These are phyloP conservation scores for Xylariales sp. DNA, from an alignment of 2,329 filamentous ascomycete genomes.

Conservation along the genomic window DNA sequence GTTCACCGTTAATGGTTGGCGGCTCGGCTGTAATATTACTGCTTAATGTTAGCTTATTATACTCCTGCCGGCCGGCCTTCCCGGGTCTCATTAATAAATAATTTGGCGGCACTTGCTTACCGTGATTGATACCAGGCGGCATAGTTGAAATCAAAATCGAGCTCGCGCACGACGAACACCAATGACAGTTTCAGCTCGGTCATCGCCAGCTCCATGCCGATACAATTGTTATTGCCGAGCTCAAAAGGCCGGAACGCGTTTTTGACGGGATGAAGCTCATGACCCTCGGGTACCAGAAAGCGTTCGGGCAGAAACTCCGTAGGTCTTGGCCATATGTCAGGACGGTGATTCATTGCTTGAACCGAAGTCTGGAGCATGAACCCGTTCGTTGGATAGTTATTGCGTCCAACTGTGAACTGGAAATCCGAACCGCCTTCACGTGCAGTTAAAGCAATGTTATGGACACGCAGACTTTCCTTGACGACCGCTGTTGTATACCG, in stretches of 20 bases:
- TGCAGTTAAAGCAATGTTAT: neutral
- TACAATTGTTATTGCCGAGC: neutral
- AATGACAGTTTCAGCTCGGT: neutral
- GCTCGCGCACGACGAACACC: neutral
- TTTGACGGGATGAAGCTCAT: neutral
- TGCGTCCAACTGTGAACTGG: conserved; percentile 27
- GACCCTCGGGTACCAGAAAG: neutral
- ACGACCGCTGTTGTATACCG: conserved; percentile 1
- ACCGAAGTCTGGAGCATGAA: conserved; percentile 11
- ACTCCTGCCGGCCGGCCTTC: too few relatives aligned
- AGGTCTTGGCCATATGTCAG: neutral
- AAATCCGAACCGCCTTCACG: neutral
- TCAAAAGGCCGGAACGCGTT: neutral
- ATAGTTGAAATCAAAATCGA: conserved; percentile 7
- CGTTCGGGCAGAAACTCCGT: conserved; percentile 1
- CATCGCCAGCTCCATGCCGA: conserved; percentile 1
- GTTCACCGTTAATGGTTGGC: too few relatives aligned
- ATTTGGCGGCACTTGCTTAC: too few relatives aligned
- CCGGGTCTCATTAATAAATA: too few relatives aligned
- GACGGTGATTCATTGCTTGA: neutral
- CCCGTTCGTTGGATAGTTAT: conserved; percentile 14
- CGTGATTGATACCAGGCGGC: too few relatives aligned
- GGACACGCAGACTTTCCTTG: neutral
- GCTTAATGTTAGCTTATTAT: too few relatives aligned
- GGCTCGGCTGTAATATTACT: too few relatives aligned